A percentile compares a stretch with the other conserved stretches of the same genome.
These are phyloP conservation scores for Tricholoma matsutake DNA, from an alignment of 768 basidiomycete species.

Conservation along the genomic window DNA sequence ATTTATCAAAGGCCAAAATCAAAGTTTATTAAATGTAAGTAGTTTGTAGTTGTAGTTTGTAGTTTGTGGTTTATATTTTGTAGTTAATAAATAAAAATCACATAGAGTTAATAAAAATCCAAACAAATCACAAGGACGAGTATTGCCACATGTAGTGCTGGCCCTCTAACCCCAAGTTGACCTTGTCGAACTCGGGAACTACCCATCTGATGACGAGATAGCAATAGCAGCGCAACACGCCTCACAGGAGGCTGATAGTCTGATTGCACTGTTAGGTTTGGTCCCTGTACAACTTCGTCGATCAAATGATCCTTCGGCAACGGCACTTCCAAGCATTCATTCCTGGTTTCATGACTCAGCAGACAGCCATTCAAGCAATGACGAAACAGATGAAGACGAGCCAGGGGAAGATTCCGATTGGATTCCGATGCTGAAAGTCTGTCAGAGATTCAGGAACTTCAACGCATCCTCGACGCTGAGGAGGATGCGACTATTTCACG, in stretches of 20 bases:
- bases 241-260: conserved; percentile 17
- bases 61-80: too few species aligned
- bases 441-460: background rate
- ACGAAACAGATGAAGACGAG: background rate
- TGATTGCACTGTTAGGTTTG: conserved; percentile 18
- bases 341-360: background rate
- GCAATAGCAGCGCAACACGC: conserved; percentile 2
- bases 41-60: too few species aligned
- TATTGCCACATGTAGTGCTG: too few species aligned
- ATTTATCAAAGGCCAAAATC: too few species aligned
- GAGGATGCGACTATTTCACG: background rate
- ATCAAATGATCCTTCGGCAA: background rate
- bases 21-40: too few species aligned
- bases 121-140: too few species aligned
- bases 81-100: too few species aligned
- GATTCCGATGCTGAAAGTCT: background rate
- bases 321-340: background rate
- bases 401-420: too few species aligned
- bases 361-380: background rate
- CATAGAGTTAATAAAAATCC: too few species aligned
- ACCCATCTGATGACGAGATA: conserved; percentile 23
- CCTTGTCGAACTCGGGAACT: conserved; percentile 1
- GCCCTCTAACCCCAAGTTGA: too few species aligned
- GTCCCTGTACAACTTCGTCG: background rate
- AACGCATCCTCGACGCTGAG: background rate